Evolutionary conservation across 2,329 filamentous ascomycete genomes (phyloP).

Genomic region (Macroventuria anomochaeta): DNA sequence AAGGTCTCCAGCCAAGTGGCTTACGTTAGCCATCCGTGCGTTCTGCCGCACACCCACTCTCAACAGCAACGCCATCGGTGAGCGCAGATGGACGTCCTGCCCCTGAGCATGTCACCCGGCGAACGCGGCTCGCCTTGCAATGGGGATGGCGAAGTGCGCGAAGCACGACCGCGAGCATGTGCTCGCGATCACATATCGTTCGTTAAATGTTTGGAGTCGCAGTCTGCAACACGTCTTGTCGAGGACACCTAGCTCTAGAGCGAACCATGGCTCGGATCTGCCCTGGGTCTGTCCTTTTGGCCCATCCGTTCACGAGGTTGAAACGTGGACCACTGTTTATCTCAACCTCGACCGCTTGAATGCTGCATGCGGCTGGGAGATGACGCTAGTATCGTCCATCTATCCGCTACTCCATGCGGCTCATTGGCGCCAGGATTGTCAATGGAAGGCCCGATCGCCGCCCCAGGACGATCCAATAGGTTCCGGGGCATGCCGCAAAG

Average conservation of each 20-base stretch:
- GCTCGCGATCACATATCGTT: background rate
- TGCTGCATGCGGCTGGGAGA: slow-evolving; percentile 1
- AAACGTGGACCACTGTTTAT: background rate
- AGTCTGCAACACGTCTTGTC: slow-evolving; percentile 1
- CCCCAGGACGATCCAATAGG: slow-evolving; percentile 1
- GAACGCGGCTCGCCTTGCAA: background rate
- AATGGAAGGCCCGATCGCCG: slow-evolving; percentile 10
- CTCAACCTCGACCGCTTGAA: background rate
- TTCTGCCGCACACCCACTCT: slow-evolving; percentile 14
- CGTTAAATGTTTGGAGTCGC: background rate
- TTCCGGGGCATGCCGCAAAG: slow-evolving; percentile 1
- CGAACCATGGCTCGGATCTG: slow-evolving; percentile 5
- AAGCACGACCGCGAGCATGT: background rate
- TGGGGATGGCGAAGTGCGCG: background rate
- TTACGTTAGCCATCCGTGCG: slow-evolving; percentile 11
- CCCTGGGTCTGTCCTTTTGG: background rate
- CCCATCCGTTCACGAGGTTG: background rate
- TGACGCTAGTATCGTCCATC: slow-evolving; percentile 2
- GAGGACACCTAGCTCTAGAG: background rate
- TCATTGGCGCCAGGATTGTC: slow-evolving; percentile 5
- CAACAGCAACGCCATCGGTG: slow-evolving; percentile 15
- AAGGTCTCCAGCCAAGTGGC: background rate
- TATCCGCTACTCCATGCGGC: slow-evolving; percentile 4
- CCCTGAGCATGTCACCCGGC: slow-evolving; percentile 11
- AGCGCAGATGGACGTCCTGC: background rate